Conservation (phyloP, 83 land plant species). For the Diphasiastrum complanatum region DNA sequence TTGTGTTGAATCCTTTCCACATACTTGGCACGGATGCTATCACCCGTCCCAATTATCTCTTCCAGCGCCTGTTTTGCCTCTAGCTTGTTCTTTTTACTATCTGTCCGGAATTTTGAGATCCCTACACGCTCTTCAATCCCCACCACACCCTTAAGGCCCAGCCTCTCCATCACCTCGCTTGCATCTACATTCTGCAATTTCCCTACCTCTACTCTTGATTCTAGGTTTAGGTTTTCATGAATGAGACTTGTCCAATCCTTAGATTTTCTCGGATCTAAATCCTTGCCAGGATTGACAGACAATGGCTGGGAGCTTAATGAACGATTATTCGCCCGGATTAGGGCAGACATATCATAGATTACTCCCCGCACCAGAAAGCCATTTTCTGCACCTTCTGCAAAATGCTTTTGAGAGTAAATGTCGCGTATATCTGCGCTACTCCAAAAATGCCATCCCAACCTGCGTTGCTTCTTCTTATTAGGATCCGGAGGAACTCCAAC, state of each 20-base stretch:
- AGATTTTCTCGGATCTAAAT: slow-evolving; percentile 1
- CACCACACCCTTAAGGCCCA: slow-evolving; percentile 22
- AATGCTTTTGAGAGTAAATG: slow-evolving; percentile 15
- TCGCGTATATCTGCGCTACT: slow-evolving; percentile 3
- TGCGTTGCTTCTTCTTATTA: slow-evolving; percentile 7
- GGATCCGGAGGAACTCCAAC: slow-evolving; percentile 21
- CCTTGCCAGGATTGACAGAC: neutral
- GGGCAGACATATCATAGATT: slow-evolving; percentile 26
- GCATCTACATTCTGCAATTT: slow-evolving; percentile 11
- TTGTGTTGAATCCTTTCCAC: slow-evolving; percentile 23
- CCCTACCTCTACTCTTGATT: neutral
- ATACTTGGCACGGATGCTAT: slow-evolving; percentile 27
- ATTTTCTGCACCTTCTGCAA: neutral
- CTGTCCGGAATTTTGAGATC: neutral
- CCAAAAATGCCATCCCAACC: slow-evolving; percentile 10
- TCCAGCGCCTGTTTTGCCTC: slow-evolving; percentile 27
- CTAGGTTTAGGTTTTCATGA: slow-evolving; percentile 9
- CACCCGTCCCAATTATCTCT: slow-evolving; percentile 27
- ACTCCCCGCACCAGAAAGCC: slow-evolving; percentile 29
- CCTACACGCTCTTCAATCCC: slow-evolving; percentile 26
- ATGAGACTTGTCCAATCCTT: slow-evolving; percentile 22
- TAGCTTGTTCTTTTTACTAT: slow-evolving; percentile 10
- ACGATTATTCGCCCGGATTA: neutral
- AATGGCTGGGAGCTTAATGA: neutral
- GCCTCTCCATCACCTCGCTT: slow-evolving; percentile 20